phyloP scores from a whole-genome alignment of 1,139 yeast species.

The Kodamaea ohmeri region DNA sequence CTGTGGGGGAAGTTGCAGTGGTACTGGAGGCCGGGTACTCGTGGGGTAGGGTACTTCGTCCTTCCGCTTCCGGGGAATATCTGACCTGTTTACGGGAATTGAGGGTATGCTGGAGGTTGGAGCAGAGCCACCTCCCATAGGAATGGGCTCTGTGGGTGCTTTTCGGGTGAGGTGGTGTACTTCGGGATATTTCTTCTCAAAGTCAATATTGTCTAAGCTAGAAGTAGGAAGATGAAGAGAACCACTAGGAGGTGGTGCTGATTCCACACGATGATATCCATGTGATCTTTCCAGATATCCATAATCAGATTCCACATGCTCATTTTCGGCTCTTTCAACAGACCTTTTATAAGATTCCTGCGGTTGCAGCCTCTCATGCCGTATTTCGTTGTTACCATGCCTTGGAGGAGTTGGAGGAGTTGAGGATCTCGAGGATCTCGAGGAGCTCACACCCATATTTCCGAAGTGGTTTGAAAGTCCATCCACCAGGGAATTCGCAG shows the following conservation, averaged over 20 bases:
- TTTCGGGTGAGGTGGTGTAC: neutral
- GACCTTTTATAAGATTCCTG: no score
- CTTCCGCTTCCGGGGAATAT: neutral
- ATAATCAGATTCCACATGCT: no score
- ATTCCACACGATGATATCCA: neutral
- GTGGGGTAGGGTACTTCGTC: conserved; percentile 1
- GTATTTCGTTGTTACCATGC: conserved; percentile 10
- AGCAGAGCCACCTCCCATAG: neutral
- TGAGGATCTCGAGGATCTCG: conserved; percentile 4
- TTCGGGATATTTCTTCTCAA: conserved; percentile 3
- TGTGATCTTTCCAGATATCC: neutral
- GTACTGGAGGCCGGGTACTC: conserved; percentile 5
- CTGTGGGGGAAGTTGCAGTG: conserved; percentile 7
- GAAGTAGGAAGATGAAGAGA: neutral
- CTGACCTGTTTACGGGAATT: conserved; percentile 1
- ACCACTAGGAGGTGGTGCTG: neutral
- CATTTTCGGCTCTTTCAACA: no score
- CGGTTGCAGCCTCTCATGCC: no score
- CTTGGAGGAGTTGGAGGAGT: conserved; percentile 21
- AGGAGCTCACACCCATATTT: no score
- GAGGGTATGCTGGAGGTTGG: conserved; percentile 3
- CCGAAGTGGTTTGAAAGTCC: no score
- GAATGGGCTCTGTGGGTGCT: conserved; percentile 1
- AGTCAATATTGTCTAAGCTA: conserved; percentile 3
- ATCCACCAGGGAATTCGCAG: no score